A percentile compares a stretch with the other conserved stretches of the same genome.
phyloP scores from a whole-genome alignment of 1,284 basidiomycete genomes.

The Naganishia cerealis region DNA sequence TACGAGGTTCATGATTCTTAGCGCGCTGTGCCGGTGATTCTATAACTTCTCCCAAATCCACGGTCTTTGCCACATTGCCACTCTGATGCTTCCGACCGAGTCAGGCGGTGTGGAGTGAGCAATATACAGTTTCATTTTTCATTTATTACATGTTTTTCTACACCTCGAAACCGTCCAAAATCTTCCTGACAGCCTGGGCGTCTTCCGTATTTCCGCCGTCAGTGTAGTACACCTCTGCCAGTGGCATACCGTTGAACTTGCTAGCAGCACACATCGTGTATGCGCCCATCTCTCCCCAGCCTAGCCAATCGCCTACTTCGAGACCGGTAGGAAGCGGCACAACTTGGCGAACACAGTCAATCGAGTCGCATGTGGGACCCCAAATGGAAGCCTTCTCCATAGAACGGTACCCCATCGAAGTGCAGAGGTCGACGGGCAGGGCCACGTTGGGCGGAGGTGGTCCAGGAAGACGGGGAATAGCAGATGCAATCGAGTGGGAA shows the following conservation, averaged over 20 bases:
- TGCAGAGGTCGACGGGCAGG: constrained; percentile 49
- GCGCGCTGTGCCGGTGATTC: not conserved
- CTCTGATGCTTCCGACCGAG: no score
- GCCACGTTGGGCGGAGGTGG: constrained; percentile 53
- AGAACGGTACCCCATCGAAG: constrained; percentile 54
- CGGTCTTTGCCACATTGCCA: no score
- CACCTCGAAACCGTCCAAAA: constrained; percentile 39
- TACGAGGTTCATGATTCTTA: no score
- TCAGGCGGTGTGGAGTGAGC: no score
- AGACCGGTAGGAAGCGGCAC: constrained; percentile 66
- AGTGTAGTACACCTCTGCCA: constrained; percentile 47
- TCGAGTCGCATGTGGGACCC: constrained; percentile 82
- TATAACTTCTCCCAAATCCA: no score
- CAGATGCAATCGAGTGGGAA: constrained; percentile 39
- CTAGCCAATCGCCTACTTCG: constrained; percentile 85
- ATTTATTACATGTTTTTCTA: constrained; percentile 13
- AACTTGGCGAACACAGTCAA: constrained; percentile 72
- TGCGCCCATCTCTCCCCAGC: constrained; percentile 88
- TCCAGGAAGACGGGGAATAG: constrained; percentile 48
- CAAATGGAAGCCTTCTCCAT: constrained; percentile 57
- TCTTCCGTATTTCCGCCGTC: constrained; percentile 45
- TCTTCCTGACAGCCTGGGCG: constrained; percentile 42
- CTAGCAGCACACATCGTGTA: constrained; percentile 89
- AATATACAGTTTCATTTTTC: not conserved
- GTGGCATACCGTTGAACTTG: constrained; percentile 70